These are phyloP conservation scores for Pseudoscleropodium purum DNA, from an alignment of 225 moss, liverwort and hornwort genomes.

Conservation along the genomic window DNA sequence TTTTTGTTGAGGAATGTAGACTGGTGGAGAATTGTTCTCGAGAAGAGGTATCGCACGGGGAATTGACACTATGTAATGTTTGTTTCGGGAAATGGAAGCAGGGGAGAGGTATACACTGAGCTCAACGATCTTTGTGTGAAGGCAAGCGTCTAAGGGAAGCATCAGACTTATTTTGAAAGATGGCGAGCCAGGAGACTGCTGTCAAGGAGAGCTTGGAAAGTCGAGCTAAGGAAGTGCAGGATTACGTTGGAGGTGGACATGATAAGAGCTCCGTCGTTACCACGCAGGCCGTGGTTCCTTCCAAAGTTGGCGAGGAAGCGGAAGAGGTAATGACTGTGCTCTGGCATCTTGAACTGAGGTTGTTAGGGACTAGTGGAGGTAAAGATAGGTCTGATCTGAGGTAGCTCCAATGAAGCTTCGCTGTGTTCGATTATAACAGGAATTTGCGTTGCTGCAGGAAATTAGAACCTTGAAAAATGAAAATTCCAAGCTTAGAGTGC, in stretches of 20 bases:
- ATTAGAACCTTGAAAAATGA: constrained; percentile 28
- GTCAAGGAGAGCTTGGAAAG: constrained; percentile 21
- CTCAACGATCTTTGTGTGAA: neutral
- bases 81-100: neutral
- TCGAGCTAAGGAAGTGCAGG: constrained; percentile 52
- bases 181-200: constrained; percentile 30
- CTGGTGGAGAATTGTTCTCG: neutral
- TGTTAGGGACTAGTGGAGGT: neutral
- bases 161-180: neutral
- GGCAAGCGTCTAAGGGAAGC: neutral
- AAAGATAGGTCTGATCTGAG: neutral
- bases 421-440: neutral
- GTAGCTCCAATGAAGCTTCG: neutral
- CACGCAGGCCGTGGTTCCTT: constrained; percentile 37
- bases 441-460: constrained; percentile 17
- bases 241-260: constrained; percentile 36
- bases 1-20: neutral
- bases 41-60: neutral
- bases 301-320: constrained; percentile 39
- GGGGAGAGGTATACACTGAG: neutral
- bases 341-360: neutral
- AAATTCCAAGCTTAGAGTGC: constrained; percentile 25
- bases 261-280: constrained; percentile 40
- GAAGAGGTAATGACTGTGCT: constrained; percentile 26
- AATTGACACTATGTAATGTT: neutral